These are phyloP conservation scores for Penicillium sp. DNA, from an alignment of 2,329 filamentous ascomycete genomes.

Conservation along the genomic window DNA sequence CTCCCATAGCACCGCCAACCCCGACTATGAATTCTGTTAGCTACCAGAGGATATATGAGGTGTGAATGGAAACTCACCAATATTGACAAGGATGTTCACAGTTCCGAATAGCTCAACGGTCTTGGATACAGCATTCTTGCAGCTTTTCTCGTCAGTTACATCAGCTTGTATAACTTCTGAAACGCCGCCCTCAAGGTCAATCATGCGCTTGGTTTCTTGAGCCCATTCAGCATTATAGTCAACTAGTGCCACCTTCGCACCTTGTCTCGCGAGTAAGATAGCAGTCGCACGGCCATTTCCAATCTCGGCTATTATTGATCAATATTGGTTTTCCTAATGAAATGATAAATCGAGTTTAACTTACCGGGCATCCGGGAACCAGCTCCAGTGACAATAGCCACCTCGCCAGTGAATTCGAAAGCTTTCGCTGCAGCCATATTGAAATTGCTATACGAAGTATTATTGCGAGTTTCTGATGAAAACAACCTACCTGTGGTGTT, in stretches of 20 bases:
- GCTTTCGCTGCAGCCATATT: no score
- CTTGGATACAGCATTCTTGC: neutral
- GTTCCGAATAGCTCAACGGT: slow-evolving; percentile 4
- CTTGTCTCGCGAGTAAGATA: slow-evolving; percentile 34
- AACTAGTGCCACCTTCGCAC: slow-evolving; percentile 30
- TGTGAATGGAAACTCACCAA: slow-evolving; percentile 18
- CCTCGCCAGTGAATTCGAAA: slow-evolving; percentile 9
- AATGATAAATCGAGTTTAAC: neutral
- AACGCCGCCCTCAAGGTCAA: slow-evolving; percentile 31
- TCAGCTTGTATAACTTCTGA: slow-evolving; percentile 9
- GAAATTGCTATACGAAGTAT: no score
- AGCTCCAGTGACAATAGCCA: slow-evolving; percentile 40
- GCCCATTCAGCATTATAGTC: slow-evolving; percentile 30
- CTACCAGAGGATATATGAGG: slow-evolving; percentile 1
- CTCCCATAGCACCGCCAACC: slow-evolving; percentile 37
- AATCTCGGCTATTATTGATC: slow-evolving; percentile 22
- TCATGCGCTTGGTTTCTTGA: slow-evolving; percentile 34
- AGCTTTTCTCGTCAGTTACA: slow-evolving; percentile 8
- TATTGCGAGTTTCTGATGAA: no score
- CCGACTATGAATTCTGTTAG: slow-evolving; percentile 30
- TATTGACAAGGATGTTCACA: slow-evolving; percentile 35
- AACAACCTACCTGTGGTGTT: no score
- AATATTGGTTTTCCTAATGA: neutral
- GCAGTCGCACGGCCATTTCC: slow-evolving; percentile 35
- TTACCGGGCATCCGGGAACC: slow-evolving; percentile 16